A percentile compares a stretch with the other conserved stretches of the same genome.
phyloP scores from a whole-genome alignment of 2,329 filamentous ascomycete genomes.

The Colletotrichum lindemuthianum region DNA sequence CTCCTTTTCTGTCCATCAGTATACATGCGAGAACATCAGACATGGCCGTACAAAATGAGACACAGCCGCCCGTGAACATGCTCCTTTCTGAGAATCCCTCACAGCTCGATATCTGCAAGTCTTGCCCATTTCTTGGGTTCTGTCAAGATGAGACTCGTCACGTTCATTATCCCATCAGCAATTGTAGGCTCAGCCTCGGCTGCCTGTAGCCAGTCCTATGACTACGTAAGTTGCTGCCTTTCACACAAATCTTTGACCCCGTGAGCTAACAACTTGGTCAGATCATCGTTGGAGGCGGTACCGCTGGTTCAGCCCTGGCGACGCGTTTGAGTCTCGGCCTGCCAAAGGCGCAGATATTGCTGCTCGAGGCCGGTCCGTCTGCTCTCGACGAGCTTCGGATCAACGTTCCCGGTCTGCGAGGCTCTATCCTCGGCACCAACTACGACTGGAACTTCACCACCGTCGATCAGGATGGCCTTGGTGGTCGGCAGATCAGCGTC shows the following conservation, averaged over 20 bases:
- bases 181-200: slow-evolving; percentile 16
- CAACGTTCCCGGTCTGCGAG: slow-evolving; percentile 43
- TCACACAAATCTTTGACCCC: neutral
- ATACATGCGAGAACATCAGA: no score
- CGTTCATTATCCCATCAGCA: slow-evolving; percentile 18
- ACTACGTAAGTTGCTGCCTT: slow-evolving; percentile 33
- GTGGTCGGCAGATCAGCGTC: slow-evolving; percentile 48
- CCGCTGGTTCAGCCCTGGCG: slow-evolving; percentile 47
- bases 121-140: neutral
- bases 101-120: no score
- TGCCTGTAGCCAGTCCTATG: slow-evolving; percentile 20
- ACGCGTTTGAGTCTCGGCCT: slow-evolving; percentile 39
- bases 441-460: slow-evolving; percentile 55
- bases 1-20: no score
- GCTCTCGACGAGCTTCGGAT: slow-evolving; percentile 39
- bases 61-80: no score
- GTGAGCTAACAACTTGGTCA: slow-evolving; percentile 12
- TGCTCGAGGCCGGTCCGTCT: slow-evolving; percentile 45
- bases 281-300: slow-evolving; percentile 48
- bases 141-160: slow-evolving; percentile 25
- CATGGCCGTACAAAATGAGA: no score
- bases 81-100: no score
- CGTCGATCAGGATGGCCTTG: slow-evolving; percentile 48
- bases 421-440: slow-evolving; percentile 38
- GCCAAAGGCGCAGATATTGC: slow-evolving; percentile 39